Conservation (phyloP, 2,329 filamentous ascomycete genomes). For the Colletotrichum horii region DNA sequence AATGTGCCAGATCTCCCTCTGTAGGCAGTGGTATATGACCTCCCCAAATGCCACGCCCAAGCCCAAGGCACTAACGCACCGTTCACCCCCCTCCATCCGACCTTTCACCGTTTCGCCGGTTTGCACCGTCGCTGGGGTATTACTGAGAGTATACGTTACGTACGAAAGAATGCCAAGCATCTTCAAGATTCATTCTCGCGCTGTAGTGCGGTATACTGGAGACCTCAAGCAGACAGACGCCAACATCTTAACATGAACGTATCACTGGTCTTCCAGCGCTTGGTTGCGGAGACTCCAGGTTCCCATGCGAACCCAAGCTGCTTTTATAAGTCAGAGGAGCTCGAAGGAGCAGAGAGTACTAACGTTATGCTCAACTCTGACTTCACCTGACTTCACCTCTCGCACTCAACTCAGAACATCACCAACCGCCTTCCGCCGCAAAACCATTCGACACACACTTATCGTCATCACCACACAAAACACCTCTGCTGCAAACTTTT, state of each 20-base stretch:
- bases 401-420: not conserved
- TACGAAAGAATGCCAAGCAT: too few species aligned
- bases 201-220: too few species aligned
- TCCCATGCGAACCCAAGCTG: accelerated
- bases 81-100: too few species aligned
- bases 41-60: too few species aligned
- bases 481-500: not conserved
- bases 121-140: not conserved
- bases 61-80: too few species aligned
- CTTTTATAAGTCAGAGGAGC: not conserved
- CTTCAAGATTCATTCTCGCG: too few species aligned
- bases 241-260: too few species aligned
- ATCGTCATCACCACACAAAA: not conserved
- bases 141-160: not conserved
- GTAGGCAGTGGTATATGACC: too few species aligned
- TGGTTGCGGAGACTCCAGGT: not conserved
- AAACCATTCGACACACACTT: not conserved
- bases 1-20: too few species aligned
- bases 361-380: too few species aligned
- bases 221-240: too few species aligned
- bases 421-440: not conserved
- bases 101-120: not conserved
- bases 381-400: not conserved
- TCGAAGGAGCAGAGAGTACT: not conserved
- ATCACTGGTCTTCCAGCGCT: too few species aligned